These are phyloP conservation scores for Penicillium robsamsonii DNA, from an alignment of 495 filamentous ascomycete species.

Conservation along the genomic window DNA sequence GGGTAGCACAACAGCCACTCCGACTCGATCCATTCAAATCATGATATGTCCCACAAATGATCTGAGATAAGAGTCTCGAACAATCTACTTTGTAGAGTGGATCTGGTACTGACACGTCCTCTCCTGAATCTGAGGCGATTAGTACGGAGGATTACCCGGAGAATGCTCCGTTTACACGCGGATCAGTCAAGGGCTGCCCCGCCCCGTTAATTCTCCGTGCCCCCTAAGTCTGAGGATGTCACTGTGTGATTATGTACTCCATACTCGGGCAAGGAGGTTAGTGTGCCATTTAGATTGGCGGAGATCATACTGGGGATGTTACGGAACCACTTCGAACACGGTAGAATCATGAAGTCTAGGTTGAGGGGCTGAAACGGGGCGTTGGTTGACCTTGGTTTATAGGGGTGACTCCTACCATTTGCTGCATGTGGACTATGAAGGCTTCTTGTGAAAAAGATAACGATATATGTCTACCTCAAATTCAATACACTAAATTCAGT, in stretches of 20 bases:
- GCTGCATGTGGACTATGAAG: background rate
- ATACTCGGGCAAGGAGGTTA: background rate
- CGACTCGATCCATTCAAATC: background rate
- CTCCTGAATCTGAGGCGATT: background rate
- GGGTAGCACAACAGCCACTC: conserved; percentile 1
- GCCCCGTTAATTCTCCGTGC: conserved; percentile 7
- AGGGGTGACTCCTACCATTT: conserved; percentile 5
- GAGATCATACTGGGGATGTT: background rate
- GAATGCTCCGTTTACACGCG: background rate
- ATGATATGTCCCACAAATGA: background rate
- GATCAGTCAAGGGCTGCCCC: conserved; percentile 1
- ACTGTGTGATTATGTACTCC: background rate
- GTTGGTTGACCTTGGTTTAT: background rate
- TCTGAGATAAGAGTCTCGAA: conserved; percentile 1
- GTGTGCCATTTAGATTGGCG: conserved; percentile 4
- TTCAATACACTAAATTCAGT: conserved; percentile 1
- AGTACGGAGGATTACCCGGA: background rate
- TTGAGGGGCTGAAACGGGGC: background rate
- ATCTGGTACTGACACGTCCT: background rate
- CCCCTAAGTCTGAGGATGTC: conserved; percentile 3
- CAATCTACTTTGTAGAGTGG: background rate
- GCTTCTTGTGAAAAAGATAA: background rate
- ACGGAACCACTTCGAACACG: conserved; percentile 3
- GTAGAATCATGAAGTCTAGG: background rate
- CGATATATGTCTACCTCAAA: conserved; percentile 3